These are phyloP conservation scores for Akanthomyces muscarius DNA, from an alignment of 2,329 filamentous ascomycete genomes.

Conservation along the genomic window DNA sequence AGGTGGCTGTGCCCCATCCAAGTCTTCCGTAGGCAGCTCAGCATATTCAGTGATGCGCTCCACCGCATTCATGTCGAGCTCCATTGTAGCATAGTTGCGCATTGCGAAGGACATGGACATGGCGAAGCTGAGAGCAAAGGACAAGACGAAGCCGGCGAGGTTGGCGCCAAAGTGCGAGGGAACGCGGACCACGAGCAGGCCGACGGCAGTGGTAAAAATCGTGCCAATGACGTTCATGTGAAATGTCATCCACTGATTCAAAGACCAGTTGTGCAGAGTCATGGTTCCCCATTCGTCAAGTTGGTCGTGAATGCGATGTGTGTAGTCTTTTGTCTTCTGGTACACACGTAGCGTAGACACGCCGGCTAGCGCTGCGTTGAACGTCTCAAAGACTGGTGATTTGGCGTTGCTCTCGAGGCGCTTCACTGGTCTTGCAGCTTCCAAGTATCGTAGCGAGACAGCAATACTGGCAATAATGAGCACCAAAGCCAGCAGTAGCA, in stretches of 20 bases:
- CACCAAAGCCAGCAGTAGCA: conserved; percentile 57
- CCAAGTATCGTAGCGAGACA: conserved; percentile 59
- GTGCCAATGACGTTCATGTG: conserved; percentile 69
- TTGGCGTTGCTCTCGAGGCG: conserved; percentile 72
- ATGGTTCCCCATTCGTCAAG: conserved; percentile 67
- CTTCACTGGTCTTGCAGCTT: conserved; percentile 69
- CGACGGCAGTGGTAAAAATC: conserved; percentile 62
- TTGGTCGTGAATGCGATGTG: conserved; percentile 63
- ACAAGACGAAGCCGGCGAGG: conserved; percentile 70
- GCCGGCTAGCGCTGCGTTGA: conserved; percentile 67
- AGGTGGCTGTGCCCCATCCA: conserved; percentile 56
- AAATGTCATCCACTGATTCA: conserved; percentile 74
- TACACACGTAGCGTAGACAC: conserved; percentile 76
- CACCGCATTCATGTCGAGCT: conserved; percentile 74
- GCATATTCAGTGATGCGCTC: conserved; percentile 75
- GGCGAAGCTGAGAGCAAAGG: conserved; percentile 68
- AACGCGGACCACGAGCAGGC: conserved; percentile 59
- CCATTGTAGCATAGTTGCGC: conserved; percentile 64
- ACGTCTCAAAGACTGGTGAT: conserved; percentile 76
- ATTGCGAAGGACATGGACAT: conserved; percentile 62
- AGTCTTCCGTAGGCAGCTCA: conserved; percentile 61
- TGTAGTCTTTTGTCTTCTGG: conserved; percentile 62
- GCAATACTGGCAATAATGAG: conserved; percentile 55
- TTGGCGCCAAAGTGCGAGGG: conserved; percentile 61
- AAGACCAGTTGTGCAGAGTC: conserved; percentile 64